Base-by-base conservation (phyloP, 176 grass and related monocot genomes). In the Carex kokanica region DNA sequence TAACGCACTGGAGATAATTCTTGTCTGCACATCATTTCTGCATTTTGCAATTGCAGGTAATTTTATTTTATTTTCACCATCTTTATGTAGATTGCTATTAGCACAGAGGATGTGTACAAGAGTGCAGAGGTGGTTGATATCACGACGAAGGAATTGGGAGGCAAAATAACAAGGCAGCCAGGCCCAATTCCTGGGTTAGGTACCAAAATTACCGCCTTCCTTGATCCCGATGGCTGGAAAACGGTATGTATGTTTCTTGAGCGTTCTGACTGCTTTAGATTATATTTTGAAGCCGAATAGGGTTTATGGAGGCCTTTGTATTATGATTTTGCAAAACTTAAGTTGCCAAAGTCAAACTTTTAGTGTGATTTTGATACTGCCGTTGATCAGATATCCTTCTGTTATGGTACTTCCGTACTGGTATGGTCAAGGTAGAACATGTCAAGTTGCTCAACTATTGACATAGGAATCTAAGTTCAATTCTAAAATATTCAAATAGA, bases 201-300 rank as follows among this genome's bases (percentile, higher is more conserved):
- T 85, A 98, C 93, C 13, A 98, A 98, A 91, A 95, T 98, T 14
- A 60, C 89, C 69, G 93, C 93, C 79, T 98, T 98, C 72, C 88
- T 98, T 85, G 96, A 98, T 83, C 96, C 96, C 54, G 96, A 98
- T 93, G 96, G 96, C 84, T 98, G 93, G 96, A 98, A 98, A 98
- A 84, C 89, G 89, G 96, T 93, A 95, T 61, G 89, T 1, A 64
- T 53, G 83, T 65, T n/a, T 16, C 81, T 60, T 87, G 16, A 73
- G 34, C 58, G 78, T 16, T 81, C 49, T 16, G 29, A 49, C 11
- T 13, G 17, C 66, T 77, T 70, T 49, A 57, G n/a, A 64, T 14
- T 84, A 25, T 57, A 61, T 85, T 69, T 56, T 29, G 29, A 65
- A 20, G 53, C 18, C 18, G 3, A 66, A 21, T 58, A 23, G 49